Percentiles rank a stretch among this genome's conserved stretches.
Evolutionary conservation across 1,284 basidiomycete genomes (phyloP).

Genomic region (Cryptococcus wingfieldii): DNA sequence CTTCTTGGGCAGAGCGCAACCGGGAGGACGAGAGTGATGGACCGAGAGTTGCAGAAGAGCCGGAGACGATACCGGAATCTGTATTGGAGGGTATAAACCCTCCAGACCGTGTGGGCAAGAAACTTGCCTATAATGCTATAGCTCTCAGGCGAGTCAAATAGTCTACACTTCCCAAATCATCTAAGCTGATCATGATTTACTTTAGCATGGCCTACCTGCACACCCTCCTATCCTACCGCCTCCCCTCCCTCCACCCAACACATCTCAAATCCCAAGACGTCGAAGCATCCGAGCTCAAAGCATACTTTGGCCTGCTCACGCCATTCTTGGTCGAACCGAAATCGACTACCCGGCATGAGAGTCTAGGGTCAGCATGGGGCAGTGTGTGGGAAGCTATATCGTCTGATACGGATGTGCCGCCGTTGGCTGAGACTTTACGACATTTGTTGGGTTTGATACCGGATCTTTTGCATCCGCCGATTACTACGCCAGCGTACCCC

Average conservation of each 20-base stretch:
- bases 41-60: slow-evolving; percentile 2
- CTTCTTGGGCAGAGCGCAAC: background rate
- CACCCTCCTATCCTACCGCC: slow-evolving; percentile 29
- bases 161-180: background rate
- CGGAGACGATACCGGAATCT: slow-evolving; percentile 4
- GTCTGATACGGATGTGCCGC: slow-evolving; percentile 6
- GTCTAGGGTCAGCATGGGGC: slow-evolving; percentile 32
- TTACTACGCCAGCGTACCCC: slow-evolving; percentile 27
- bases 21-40: slow-evolving; percentile 3
- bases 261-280: slow-evolving; percentile 10
- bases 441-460: slow-evolving; percentile 24
- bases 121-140: slow-evolving; percentile 41
- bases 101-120: slow-evolving; percentile 14
- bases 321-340: slow-evolving; percentile 37
- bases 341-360: slow-evolving; percentile 35
- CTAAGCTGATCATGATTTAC: background rate
- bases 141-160: slow-evolving; percentile 35
- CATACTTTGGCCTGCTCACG: slow-evolving; percentile 20
- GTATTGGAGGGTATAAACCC: slow-evolving; percentile 10
- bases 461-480: slow-evolving; percentile 34
- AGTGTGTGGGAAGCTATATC: slow-evolving; percentile 34
- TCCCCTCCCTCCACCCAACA: slow-evolving; percentile 27
- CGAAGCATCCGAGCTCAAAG: slow-evolving; percentile 17
- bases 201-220: slow-evolving; percentile 43
- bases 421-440: slow-evolving; percentile 6